Evolutionary conservation across 2,329 filamentous ascomycete species (phyloP).

Genomic region (Endoconidiophora laricicola): DNA sequence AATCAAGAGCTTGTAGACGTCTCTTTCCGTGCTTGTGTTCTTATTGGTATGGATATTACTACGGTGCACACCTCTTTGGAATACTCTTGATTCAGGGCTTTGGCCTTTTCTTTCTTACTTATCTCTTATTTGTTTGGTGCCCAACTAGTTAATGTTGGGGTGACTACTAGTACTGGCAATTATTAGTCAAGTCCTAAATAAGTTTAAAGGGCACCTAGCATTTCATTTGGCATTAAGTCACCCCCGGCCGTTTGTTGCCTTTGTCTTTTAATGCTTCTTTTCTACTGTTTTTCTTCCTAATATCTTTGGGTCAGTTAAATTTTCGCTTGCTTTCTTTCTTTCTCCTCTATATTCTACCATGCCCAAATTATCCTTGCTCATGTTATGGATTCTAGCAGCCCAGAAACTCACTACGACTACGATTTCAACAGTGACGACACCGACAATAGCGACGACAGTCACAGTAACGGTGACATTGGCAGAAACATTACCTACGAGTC

Average conservation of each 20-base stretch:
- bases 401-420: not conserved
- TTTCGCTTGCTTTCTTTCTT: no score
- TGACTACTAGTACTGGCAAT: no score
- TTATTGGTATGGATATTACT: no score
- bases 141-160: no score
- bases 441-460: slow-evolving; percentile 13
- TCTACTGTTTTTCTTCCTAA: not conserved
- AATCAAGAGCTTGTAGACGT: no score
- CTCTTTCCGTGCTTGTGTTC: no score
- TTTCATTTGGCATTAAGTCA: no score
- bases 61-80: no score
- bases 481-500: no score
- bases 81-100: no score
- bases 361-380: not conserved
- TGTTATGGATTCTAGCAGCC: not conserved
- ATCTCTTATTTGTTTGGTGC: no score
- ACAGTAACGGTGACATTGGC: not conserved
- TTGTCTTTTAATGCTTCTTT: not conserved
- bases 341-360: not conserved
- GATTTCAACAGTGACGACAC: not conserved
- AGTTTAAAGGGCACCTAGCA: not conserved
- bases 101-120: no score
- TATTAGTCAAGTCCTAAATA: not conserved
- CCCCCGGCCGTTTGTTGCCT: not conserved
- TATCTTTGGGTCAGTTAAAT: not conserved